phyloP scores from a whole-genome alignment of 306 rosid genomes.

The Quercus robur region DNA sequence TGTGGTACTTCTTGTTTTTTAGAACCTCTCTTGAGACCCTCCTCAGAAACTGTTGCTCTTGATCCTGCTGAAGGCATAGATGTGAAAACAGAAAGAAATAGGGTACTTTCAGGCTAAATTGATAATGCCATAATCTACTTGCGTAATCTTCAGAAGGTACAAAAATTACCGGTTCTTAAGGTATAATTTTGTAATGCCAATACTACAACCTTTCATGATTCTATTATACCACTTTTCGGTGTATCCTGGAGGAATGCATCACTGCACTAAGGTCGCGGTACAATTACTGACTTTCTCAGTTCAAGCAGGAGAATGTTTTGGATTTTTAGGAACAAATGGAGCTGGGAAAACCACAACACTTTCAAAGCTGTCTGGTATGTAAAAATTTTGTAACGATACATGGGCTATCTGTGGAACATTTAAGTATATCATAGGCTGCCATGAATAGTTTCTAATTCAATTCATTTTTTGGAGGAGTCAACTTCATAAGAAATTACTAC shows the following conservation, averaged over 20 bases:
- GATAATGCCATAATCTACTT: conserved; percentile 82
- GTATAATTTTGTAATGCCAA: conserved; percentile 2
- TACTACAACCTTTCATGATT: background rate
- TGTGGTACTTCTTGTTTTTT: conserved; percentile 37
- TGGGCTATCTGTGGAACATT: background rate
- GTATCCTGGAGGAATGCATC: conserved; percentile 64
- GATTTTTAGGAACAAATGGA: conserved; percentile 96
- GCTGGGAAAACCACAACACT: conserved; percentile 97
- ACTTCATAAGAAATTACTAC: background rate
- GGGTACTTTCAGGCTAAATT: conserved; percentile 81
- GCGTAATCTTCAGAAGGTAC: conserved; percentile 84
- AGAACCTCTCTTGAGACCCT: conserved; percentile 60
- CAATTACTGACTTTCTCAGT: conserved; percentile 90
- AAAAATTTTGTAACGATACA: conserved; percentile 12
- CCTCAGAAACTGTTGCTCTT: conserved; percentile 36
- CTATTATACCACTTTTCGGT: conserved; percentile 38
- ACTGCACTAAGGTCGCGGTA: conserved; percentile 66
- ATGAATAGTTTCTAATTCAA: background rate
- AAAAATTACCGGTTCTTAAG: conserved; percentile 9
- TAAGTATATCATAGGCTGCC: background rate
- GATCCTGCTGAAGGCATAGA: conserved; percentile 60
- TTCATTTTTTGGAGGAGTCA: background rate
- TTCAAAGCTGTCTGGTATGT: conserved; percentile 82
- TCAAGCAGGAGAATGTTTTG: conserved; percentile 95
- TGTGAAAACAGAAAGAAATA: background rate